phyloP scores from a whole-genome alignment of 257 asterid genomes.

The Datura wrightii region DNA sequence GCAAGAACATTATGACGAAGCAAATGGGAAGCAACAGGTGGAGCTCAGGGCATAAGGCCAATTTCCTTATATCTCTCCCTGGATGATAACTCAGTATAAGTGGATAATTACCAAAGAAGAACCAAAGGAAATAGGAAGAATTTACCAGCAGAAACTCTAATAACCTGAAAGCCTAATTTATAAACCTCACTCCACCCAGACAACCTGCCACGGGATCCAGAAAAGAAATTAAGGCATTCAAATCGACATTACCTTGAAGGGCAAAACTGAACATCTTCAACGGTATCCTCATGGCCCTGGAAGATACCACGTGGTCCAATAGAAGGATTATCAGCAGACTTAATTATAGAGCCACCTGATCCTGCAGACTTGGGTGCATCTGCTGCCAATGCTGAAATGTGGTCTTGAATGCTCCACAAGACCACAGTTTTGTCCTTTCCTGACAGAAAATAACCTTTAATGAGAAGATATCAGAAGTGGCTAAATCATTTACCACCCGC shows the following conservation, averaged over 20 bases:
- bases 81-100: not conserved
- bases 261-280: conserved; percentile 97
- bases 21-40: conserved; percentile 7
- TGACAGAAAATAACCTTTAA: conserved; percentile 38
- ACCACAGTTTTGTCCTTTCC: conserved; percentile 98
- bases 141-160: conserved; percentile 1
- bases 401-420: conserved; percentile 96
- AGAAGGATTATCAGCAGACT: conserved; percentile 75
- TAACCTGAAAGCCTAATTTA: conserved; percentile 4
- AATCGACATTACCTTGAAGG: conserved; percentile 77
- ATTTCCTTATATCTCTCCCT: not conserved
- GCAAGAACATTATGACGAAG: not conserved
- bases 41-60: not conserved
- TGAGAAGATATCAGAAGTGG: conserved; percentile 25
- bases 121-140: not conserved
- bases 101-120: conserved; percentile 16
- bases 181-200: conserved; percentile 23
- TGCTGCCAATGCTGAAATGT: conserved; percentile 77
- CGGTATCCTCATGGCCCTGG: conserved; percentile 90
- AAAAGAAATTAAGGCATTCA: conserved; percentile 24
- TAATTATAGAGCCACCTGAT: conserved; percentile 66
- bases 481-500: conserved; percentile 26
- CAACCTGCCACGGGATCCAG: conserved; percentile 2
- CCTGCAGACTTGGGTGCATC: conserved; percentile 62
- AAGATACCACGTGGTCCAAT: conserved; percentile 94